Evolutionary conservation across 768 basidiomycete species (phyloP).

Genomic region (Boletus pseudopeckii): DNA sequence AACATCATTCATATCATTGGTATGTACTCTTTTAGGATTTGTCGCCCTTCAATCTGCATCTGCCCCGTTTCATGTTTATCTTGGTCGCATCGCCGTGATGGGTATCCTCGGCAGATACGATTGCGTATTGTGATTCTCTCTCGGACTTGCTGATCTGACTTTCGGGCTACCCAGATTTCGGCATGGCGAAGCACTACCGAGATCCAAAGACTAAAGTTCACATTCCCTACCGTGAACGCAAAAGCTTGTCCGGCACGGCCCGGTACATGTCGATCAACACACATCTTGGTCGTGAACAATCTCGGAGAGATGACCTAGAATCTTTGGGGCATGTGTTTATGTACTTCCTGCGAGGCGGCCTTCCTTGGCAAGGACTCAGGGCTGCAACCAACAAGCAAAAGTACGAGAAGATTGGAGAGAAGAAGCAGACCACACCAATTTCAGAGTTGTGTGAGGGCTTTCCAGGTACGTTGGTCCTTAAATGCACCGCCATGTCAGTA

Average conservation of each 20-base stretch:
- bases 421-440: constrained; percentile 93
- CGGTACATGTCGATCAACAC: constrained; percentile 99
- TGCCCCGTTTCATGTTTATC: not conserved
- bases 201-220: constrained; percentile 97
- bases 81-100: not conserved
- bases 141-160: constrained; percentile 8
- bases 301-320: constrained; percentile 93
- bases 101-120: not conserved
- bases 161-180: constrained; percentile 65
- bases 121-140: not conserved
- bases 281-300: constrained; percentile 92
- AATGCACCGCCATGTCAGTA: not conserved
- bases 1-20: constrained; percentile 87
- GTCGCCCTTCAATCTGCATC: constrained; percentile 3
- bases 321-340: constrained; percentile 99
- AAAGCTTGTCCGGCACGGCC: constrained; percentile 93
- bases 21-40: constrained; percentile 36
- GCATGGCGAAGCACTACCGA: constrained; percentile 99
- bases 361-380: constrained; percentile 97
- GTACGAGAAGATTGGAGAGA: constrained; percentile 99
- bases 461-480: constrained; percentile 55
- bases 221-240: constrained; percentile 99
- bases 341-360: constrained; percentile 95
- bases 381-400: constrained; percentile 99
- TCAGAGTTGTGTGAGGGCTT: constrained; percentile 94